These are phyloP conservation scores for Fusarium acutatum DNA, from an alignment of 2,329 filamentous ascomycete species.

Conservation along the genomic window DNA sequence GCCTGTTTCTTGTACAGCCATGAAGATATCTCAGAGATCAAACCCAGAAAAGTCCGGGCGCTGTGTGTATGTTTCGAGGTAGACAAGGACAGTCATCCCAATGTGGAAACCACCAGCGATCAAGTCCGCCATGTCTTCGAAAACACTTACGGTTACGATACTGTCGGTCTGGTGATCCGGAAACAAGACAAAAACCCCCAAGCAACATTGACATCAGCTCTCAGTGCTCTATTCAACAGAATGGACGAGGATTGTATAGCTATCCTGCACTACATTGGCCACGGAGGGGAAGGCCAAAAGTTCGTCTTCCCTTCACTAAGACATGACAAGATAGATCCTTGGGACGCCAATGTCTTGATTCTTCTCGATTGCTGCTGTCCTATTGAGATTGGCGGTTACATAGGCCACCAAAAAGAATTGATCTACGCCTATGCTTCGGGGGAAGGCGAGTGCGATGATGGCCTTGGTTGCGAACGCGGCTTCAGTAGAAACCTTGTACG, in stretches of 20 bases:
- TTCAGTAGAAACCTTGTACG: background rate
- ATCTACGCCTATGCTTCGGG: background rate
- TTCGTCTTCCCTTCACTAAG: background rate
- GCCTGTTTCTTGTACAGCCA: background rate
- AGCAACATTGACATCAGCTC: background rate
- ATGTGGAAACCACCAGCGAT: background rate
- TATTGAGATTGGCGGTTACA: background rate
- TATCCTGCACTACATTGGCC: background rate
- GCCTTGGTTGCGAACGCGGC: background rate
- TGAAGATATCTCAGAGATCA: background rate
- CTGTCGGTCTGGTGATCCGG: background rate
- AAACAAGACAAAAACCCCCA: background rate
- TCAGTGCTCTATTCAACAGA: background rate
- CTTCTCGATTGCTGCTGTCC: background rate
- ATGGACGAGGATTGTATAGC: background rate
- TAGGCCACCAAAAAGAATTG: background rate
- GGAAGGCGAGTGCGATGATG: background rate
- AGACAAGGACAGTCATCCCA: background rate
- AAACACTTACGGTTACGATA: background rate
- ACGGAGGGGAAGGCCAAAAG: background rate
- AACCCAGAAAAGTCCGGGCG: background rate
- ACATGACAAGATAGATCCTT: background rate
- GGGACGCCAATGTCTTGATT: background rate
- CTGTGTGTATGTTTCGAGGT: background rate
- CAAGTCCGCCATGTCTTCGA: background rate